Evolutionary conservation across 2,329 filamentous ascomycete species (phyloP), one percentile per base, ranked within the genome.

Genomic region (Fusarium floridanum): DNA sequence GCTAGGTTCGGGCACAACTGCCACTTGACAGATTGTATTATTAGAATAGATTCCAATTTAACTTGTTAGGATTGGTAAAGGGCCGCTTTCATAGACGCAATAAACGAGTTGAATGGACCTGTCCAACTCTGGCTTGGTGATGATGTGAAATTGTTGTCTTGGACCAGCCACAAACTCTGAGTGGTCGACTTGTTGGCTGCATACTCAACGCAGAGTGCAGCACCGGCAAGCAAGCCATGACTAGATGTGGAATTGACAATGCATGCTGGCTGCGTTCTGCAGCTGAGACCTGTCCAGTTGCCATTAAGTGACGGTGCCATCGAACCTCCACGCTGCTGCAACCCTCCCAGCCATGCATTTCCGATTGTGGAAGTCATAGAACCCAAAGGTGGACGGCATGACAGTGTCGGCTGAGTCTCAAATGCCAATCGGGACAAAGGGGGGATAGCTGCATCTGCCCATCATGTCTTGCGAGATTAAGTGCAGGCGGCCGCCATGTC

Each of bases 111-210:
- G 34, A 36, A 29, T 9, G 24, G 16, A 5, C 20, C 10, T 36
- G 32, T 17, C 20, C 16, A 36, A 7, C n/a, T 20, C 20, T 24
- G 10, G n/a, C 48, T 53, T 66, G 16, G 20, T 48, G 61, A 10
- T 50, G n/a, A 6, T 53, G 27, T 53, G 48, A 27, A 32, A 27
- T 32, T 53, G 3, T 45, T 9, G 4, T 53, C 48, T 50, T 11
- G 48, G 32, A 53, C 27, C 32, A 69, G 9, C 20, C 29, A 29
- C 32, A 45, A 57, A 41, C 50, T 43, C 37, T 24, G 34, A 20
- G 32, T 16, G 36, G 16, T 62, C 17, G 34, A 20, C 29, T n/a
- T 70, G 32, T 64, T 71, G 67, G 68, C 50, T 75, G 64, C 68
- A 66, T 29, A 22, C 20, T 12, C n/a, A 45, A 71, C 22, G 24